Conservation (phyloP, 176 grass and related monocot species). For the Cenchrus fungigraminus region DNA sequence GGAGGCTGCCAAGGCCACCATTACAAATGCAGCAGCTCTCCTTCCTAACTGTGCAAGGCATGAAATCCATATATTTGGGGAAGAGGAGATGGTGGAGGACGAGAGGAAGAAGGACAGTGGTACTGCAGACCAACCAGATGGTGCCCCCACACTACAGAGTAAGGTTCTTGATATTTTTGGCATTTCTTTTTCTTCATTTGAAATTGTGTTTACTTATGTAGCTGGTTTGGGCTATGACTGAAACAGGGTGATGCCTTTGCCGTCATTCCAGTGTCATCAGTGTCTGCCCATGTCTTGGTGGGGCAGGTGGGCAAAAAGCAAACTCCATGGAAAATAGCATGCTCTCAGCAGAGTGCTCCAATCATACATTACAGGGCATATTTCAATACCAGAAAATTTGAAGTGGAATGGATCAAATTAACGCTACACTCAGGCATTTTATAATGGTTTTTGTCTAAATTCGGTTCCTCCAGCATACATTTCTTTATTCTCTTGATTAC, state of each 20-base stretch:
- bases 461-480: constrained; percentile 5
- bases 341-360: background rate
- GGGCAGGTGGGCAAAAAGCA: background rate
- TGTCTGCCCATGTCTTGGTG: background rate
- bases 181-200: background rate
- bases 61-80: constrained; percentile 29
- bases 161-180: background rate
- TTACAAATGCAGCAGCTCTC: constrained; percentile 16
- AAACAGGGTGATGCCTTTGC: background rate
- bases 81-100: background rate
- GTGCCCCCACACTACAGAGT: background rate
- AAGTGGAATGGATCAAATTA: background rate
- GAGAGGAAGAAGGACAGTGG: background rate
- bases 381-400: background rate
- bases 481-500: background rate
- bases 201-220: background rate
- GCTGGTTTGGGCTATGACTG: background rate
- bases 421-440: background rate
- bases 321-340: background rate
- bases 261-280: background rate
- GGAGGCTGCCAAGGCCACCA: constrained; percentile 10
- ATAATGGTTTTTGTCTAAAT: background rate
- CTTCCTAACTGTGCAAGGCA: background rate
- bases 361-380: background rate
- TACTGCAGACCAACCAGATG: background rate